A percentile compares a stretch with the other conserved stretches of the same genome.
Evolutionary conservation across 2,329 filamentous ascomycete species (phyloP).

Genomic region (Botryotinia convoluta): DNA sequence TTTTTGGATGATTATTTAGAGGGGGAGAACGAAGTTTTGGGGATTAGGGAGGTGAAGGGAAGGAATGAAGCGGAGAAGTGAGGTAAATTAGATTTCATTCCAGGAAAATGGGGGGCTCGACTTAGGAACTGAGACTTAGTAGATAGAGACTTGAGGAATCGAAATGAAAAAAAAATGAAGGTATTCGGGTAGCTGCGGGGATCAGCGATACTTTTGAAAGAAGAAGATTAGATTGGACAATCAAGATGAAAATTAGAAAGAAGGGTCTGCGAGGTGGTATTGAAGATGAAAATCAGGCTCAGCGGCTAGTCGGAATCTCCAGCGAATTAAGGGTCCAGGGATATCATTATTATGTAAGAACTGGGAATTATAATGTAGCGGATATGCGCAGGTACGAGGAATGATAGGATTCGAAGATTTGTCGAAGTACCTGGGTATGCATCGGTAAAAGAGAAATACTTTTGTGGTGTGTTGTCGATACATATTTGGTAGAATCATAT

Average conservation of each 20-base stretch:
- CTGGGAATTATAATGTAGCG: not conserved
- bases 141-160: not conserved
- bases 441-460: not conserved
- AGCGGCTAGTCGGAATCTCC: not conserved
- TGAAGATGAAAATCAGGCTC: not conserved
- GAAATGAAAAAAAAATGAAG: not conserved
- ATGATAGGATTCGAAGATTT: not conserved
- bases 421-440: not conserved
- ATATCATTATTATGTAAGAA: not conserved
- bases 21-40: not conserved
- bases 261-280: not conserved
- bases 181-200: not conserved
- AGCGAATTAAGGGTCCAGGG: not conserved
- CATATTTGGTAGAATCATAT: not conserved
- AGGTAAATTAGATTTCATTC: fast-evolving
- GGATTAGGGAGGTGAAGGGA: not conserved
- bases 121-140: not conserved
- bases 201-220: not conserved
- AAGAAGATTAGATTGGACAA: not conserved
- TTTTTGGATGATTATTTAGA: not conserved
- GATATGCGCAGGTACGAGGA: not conserved
- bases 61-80: not conserved
- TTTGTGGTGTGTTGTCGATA: not conserved
- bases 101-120: not conserved
- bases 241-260: not conserved